Evolutionary conservation across 352 stramenopile species (phyloP).

Genomic region (Albugo candida): DNA sequence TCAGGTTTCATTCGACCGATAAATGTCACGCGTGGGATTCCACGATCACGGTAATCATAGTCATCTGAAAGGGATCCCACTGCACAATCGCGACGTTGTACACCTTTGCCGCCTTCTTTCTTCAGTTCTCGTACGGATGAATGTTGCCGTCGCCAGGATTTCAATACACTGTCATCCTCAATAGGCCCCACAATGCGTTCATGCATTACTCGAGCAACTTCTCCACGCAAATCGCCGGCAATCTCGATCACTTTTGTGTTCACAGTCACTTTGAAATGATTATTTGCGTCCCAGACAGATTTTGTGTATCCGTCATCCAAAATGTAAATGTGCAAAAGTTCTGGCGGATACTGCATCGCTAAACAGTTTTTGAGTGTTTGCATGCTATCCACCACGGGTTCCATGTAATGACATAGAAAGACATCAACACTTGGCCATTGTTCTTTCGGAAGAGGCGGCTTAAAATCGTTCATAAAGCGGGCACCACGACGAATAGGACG

Average conservation of each 20-base stretch:
- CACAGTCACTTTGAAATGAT: constrained; percentile 79
- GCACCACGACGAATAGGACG: constrained; percentile 71
- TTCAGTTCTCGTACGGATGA: constrained; percentile 67
- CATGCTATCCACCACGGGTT: constrained; percentile 71
- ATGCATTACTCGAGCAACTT: constrained; percentile 72
- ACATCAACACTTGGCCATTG: constrained; percentile 78
- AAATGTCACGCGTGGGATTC: constrained; percentile 70
- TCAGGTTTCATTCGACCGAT: constrained; percentile 78
- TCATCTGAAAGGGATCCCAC: constrained; percentile 75
- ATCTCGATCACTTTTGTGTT: constrained; percentile 82
- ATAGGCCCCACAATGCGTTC: constrained; percentile 65
- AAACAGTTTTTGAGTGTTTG: constrained; percentile 75
- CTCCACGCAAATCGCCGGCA: constrained; percentile 57
- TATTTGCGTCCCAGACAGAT: constrained; percentile 78
- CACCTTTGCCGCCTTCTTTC: constrained; percentile 60
- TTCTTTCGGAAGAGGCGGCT: constrained; percentile 73
- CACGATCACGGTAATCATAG: constrained; percentile 80
- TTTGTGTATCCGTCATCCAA: constrained; percentile 82
- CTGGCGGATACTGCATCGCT: constrained; percentile 70
- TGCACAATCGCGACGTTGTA: constrained; percentile 68
- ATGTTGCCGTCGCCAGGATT: constrained; percentile 74
- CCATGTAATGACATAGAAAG: constrained; percentile 81
- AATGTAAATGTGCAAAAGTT: constrained; percentile 74
- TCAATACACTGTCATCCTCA: constrained; percentile 50
- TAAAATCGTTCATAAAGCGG: constrained; percentile 80